phyloP scores from a whole-genome alignment of 306 rosid genomes.

The Trifolium dubium region DNA sequence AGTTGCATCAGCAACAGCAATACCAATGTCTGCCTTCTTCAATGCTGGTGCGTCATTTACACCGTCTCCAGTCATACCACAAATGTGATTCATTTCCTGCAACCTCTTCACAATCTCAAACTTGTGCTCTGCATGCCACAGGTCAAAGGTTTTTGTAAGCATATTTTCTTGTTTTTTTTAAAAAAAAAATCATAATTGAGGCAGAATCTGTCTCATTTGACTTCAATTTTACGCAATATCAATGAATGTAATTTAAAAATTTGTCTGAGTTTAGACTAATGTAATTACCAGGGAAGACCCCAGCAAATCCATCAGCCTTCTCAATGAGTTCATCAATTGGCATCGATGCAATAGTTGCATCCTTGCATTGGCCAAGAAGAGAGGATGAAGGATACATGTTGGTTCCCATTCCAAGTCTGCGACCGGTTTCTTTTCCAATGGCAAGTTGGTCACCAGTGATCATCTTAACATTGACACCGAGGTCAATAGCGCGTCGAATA shows the following conservation, averaged over 20 bases:
- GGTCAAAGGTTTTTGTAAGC: constrained; percentile 5
- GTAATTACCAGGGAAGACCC: constrained; percentile 88
- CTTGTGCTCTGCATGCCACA: constrained; percentile 72
- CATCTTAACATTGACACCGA: constrained; percentile 89
- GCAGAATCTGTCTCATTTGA: background rate
- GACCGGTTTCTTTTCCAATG: constrained; percentile 88
- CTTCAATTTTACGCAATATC: background rate
- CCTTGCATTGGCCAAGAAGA: constrained; percentile 69
- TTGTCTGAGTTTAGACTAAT: background rate
- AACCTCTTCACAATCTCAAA: constrained; percentile 88
- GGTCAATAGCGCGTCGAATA: constrained; percentile 81
- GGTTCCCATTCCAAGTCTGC: constrained; percentile 94
- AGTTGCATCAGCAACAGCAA: constrained; percentile 90
- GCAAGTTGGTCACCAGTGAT: constrained; percentile 95
- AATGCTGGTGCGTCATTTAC: constrained; percentile 92
- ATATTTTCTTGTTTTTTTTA: background rate
- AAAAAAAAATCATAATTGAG: background rate
- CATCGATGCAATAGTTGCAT: constrained; percentile 52
- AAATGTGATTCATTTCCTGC: constrained; percentile 72
- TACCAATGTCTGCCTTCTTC: constrained; percentile 86
- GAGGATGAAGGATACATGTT: constrained; percentile 92
- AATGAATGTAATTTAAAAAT: background rate
- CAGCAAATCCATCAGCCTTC: constrained; percentile 91
- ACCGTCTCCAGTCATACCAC: constrained; percentile 94
- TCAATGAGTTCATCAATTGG: constrained; percentile 82